Base-by-base conservation (phyloP, 1,284 basidiomycete genomes). In the Moesziomyces sp. region DNA sequence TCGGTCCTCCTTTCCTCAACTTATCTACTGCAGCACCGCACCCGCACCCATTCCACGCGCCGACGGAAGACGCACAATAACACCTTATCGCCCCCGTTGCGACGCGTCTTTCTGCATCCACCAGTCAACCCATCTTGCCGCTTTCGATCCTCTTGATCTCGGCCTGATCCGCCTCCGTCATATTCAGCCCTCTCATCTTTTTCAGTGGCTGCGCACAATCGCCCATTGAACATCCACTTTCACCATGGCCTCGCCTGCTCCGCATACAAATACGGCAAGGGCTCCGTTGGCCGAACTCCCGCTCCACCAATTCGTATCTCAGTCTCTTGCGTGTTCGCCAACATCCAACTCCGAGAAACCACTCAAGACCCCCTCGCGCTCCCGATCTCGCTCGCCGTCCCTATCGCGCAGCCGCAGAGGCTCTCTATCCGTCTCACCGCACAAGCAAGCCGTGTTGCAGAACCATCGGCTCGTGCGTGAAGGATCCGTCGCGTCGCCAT, bases 361-460 rank as follows among this genome's bases (percentile, higher is more conserved):
- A 9, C 62, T 62, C 63, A 72, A 72, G 52, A 63, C 69, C 3
- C 64, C 70, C 2, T 59, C 70, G 6, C 55, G 64, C 28, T 72
- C 69, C 24, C 58, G 63, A 13, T 72, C 69, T 4, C 63, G 58
- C n/a, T 72, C 69, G 3, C 63, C 69, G 9, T 72, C 69, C 18
- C 42, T 66, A 24, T 49, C 69, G 3, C 38, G 48, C 5, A 73
- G 70, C 46, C 59, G 59, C 23, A 48, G 56, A 21, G 56, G 53
- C 26, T 73, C 70, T 0, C 44, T 61, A 19, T 67, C 70, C 5
- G 70, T 73, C 19, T 73, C 70, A 16, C 70, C 70, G 5, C 70
- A 73, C 46, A 73, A 73, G 24, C 70, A 73, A 45, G 70, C 64
- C 24, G 23, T 73, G 16, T 43, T 73, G 7, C 70, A 73, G 21